Conservation (phyloP, 805 yeast genomes). For the Yamadazyma tumulicola region DNA sequence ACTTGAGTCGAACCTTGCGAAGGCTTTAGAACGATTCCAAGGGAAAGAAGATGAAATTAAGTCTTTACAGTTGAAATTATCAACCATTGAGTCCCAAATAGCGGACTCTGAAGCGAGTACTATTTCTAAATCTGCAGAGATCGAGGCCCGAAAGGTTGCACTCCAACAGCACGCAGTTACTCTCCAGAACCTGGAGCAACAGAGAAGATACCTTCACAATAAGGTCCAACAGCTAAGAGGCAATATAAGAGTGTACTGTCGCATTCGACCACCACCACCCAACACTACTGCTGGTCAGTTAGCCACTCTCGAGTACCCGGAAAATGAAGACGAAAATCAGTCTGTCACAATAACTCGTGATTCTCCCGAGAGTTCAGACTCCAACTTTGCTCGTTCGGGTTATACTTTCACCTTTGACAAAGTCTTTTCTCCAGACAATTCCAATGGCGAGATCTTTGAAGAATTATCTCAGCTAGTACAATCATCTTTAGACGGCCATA, state of each 20-base stretch:
- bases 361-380: constrained; percentile 3
- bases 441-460: constrained; percentile 67
- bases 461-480: constrained; percentile 86
- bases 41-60: constrained; percentile 9
- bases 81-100: constrained; percentile 4
- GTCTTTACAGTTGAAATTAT: constrained; percentile 2
- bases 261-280: constrained; percentile 59
- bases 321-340: constrained; percentile 31
- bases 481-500: constrained; percentile 75
- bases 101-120: constrained; percentile 1
- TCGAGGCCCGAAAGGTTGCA: constrained; percentile 3
- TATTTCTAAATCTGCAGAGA: constrained; percentile 8
- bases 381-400: constrained; percentile 8
- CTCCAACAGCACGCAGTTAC: constrained; percentile 22
- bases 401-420: constrained; percentile 67
- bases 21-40: constrained; percentile 2
- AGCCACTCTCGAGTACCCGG: constrained; percentile 17
- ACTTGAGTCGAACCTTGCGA: not conserved
- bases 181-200: constrained; percentile 48
- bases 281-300: constrained; percentile 6
- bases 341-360: constrained; percentile 26
- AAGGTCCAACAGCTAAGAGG: constrained; percentile 84
- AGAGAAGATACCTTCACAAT: constrained; percentile 66
- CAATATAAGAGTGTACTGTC: constrained; percentile 85
- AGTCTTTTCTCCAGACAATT: constrained; percentile 54